Base-by-base conservation (phyloP, 768 basidiomycete species). In the Mycena capillaripes region DNA sequence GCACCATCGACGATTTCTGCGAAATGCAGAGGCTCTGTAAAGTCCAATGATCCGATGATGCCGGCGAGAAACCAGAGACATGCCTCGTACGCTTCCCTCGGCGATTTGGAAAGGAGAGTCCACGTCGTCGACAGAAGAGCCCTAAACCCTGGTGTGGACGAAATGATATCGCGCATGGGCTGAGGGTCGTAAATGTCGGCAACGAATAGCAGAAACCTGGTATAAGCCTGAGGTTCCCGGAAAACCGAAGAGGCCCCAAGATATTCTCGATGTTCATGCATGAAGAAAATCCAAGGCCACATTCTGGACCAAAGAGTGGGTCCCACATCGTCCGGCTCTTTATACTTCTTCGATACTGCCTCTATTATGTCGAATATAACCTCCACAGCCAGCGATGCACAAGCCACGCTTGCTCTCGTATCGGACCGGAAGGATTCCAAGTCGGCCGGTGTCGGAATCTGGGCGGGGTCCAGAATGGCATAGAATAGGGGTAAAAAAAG, bases 201-300 rank as follows among this genome's bases (percentile, higher is more conserved):
- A 19, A 66, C 53, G 25, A 66, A 66, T 44, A 56, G 52, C 16
- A 66, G 40, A 56, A 66, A 66, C 64, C 53, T 29, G 27, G 40
- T 56, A 44, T 44, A 19, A 8, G 25, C 40, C 21, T 30, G 59
- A 6, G 48, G 34, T 14, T 56, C 29, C 29, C 53, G 12, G 36
- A 38, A 53, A 40, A 32, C 9, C 25, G 34, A 64, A 12, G 38
- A 23, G 14, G 50, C 48, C 10, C 34, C 23, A 38, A 64, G 62
- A 64, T 64, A 64, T 34, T 64, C 50, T 17, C 50, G 36, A 16
- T 64, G 29, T 53, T 64, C 62, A 25, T 64, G 50, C 50, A 64
- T 53, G n/a, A 64, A 64, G 36, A 52, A 64, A 14, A 36, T 40
- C 62, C 62, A 64, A 52, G 62, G 62, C 62, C 50, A 64, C 6